A percentile compares a stretch with the other conserved stretches of the same genome.
Evolutionary conservation across 192 early-diverging fungal species (phyloP).

Genomic region (Geranomyces variabilis): DNA sequence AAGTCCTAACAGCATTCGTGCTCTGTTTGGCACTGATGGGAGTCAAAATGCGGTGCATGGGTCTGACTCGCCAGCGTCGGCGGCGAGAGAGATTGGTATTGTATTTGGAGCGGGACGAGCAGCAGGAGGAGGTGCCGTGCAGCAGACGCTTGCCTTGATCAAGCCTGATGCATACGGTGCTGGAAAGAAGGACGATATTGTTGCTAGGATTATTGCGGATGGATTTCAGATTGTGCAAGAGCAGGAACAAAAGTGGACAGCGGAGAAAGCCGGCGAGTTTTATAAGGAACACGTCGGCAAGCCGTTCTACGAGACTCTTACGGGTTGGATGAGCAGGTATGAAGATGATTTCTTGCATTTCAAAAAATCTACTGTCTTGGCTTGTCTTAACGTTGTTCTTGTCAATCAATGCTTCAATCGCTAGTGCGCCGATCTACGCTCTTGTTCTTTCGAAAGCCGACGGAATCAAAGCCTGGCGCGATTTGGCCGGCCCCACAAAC

Average conservation of each 20-base stretch:
- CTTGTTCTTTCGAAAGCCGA: conserved; percentile 46
- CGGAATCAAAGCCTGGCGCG: conserved; percentile 49
- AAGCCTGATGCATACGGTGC: conserved; percentile 41
- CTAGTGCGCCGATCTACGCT: conserved; percentile 51
- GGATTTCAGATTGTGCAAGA: conserved; percentile 43
- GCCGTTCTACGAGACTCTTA: conserved; percentile 47
- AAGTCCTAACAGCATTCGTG: conserved; percentile 44
- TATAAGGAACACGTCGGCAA: conserved; percentile 52
- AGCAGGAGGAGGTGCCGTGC: too few species aligned
- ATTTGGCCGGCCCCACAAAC: conserved; percentile 58
- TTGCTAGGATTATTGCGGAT: conserved; percentile 30
- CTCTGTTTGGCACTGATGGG: conserved; percentile 60
- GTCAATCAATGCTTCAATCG: too few species aligned
- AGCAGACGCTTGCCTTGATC: conserved; percentile 32
- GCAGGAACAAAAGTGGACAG: conserved; percentile 32
- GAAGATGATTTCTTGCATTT: too few species aligned
- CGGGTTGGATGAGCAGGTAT: conserved; percentile 54
- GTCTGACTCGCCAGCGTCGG: conserved; percentile 57
- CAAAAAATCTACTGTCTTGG: too few species aligned
- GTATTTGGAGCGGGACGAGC: conserved; percentile 49
- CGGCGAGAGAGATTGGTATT: conserved; percentile 55
- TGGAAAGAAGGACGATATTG: conserved; percentile 32
- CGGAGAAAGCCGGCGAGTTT: conserved; percentile 48
- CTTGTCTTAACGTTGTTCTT: too few species aligned
- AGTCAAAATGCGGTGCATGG: conserved; percentile 64